Evolutionary conservation across 2,329 filamentous ascomycete genomes (phyloP).

Genomic region (Catunica adiposa): DNA sequence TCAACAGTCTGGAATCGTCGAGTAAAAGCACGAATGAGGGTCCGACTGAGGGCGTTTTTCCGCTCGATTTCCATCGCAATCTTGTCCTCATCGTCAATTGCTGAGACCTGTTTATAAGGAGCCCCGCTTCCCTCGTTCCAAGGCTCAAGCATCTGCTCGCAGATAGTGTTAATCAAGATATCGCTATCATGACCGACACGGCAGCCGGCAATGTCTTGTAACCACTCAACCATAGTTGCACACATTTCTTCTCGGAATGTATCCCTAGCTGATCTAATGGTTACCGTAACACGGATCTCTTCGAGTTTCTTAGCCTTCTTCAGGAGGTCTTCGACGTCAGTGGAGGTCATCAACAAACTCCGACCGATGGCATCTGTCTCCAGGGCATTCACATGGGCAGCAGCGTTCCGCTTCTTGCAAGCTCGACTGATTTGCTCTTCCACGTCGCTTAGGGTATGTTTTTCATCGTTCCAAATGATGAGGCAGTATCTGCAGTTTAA

Average conservation of each 20-base stretch:
- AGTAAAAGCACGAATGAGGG: conserved; percentile 21
- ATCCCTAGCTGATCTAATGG: conserved; percentile 80
- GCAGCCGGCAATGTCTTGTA: conserved; percentile 81
- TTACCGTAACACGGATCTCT: conserved; percentile 90
- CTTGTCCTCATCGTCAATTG: conserved; percentile 35
- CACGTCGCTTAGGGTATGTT: conserved; percentile 88
- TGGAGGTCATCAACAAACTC: conserved; percentile 63
- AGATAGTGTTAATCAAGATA: conserved; percentile 66
- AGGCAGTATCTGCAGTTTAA: conserved; percentile 53
- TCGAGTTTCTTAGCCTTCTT: conserved; percentile 74
- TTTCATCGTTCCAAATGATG: conserved; percentile 95
- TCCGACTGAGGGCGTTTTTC: conserved; percentile 23
- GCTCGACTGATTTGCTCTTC: conserved; percentile 78
- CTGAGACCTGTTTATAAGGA: conserved; percentile 60
- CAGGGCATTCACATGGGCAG: conserved; percentile 59
- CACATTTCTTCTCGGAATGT: conserved; percentile 98
- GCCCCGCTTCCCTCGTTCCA: conserved; percentile 80
- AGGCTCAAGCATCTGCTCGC: conserved; percentile 74
- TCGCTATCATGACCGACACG: conserved; percentile 64
- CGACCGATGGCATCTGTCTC: conserved; percentile 82
- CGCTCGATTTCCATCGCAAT: conserved; percentile 19
- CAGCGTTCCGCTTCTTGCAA: conserved; percentile 53
- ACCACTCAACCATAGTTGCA: conserved; percentile 91
- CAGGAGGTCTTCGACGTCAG: conserved; percentile 56
- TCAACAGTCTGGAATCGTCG: conserved; percentile 19